These are phyloP conservation scores for Panaeolus papilionaceus DNA, from an alignment of 768 basidiomycete genomes.

Conservation along the genomic window DNA sequence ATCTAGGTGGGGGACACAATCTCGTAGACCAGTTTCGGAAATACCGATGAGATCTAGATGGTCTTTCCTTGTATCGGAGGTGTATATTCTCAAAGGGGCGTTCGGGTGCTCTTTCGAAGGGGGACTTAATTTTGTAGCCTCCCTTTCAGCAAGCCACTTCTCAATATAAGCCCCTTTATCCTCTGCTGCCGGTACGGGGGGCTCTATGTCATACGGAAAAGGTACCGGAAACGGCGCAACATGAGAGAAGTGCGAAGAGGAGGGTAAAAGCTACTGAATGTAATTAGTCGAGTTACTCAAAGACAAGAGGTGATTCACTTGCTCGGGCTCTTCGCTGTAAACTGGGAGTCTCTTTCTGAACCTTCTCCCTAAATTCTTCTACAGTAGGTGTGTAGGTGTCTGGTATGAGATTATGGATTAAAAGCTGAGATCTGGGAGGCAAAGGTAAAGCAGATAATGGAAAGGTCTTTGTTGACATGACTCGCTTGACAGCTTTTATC, in stretches of 20 bases:
- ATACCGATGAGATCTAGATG: conserved; percentile 72
- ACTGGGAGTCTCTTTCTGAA: conserved; percentile 62
- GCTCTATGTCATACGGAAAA: conserved; percentile 82
- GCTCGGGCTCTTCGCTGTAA: conserved; percentile 71
- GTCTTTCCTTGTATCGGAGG: conserved; percentile 55
- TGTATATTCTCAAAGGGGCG: conserved; percentile 53
- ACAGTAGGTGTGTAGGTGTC: conserved; percentile 63
- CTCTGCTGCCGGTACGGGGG: conserved; percentile 50
- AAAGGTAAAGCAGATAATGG: conserved; percentile 60
- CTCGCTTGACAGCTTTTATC: conserved; percentile 13
- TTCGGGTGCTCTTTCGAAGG: conserved; percentile 30
- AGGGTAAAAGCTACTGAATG: conserved; percentile 47
- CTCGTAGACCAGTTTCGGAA: conserved; percentile 68
- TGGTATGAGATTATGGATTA: conserved; percentile 58
- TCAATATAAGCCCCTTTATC: conserved; percentile 74
- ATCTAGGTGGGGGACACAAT: conserved; percentile 85
- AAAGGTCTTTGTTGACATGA: conserved; percentile 32
- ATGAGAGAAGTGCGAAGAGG: conserved; percentile 75
- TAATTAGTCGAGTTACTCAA: conserved; percentile 3
- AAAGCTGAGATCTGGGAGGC: conserved; percentile 45
- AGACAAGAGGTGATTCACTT: conserved; percentile 21
- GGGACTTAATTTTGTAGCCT: conserved; percentile 50
- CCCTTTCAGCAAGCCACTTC: conserved; percentile 73
- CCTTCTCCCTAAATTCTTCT: conserved; percentile 53
- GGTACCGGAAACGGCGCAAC: conserved; percentile 82